These are phyloP conservation scores for Sphaerulina musiva DNA, from an alignment of 2,329 filamentous ascomycete species.

Conservation along the genomic window DNA sequence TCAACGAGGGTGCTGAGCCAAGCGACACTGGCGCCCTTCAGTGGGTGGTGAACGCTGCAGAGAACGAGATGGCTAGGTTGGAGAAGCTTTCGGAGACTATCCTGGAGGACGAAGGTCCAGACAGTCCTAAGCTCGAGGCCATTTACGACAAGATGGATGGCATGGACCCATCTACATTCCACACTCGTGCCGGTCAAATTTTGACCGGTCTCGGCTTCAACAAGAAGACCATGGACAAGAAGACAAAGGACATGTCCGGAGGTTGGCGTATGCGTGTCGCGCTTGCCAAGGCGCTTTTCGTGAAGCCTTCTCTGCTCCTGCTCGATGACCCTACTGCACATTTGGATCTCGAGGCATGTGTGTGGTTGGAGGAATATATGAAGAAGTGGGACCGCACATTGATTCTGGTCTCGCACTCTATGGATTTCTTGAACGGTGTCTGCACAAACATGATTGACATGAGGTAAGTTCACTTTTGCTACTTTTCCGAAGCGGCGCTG, in stretches of 20 bases:
- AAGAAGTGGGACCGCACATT: slow-evolving; percentile 99
- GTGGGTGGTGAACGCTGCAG: slow-evolving; percentile 93
- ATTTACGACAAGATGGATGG: slow-evolving; percentile 98
- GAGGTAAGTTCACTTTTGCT: slow-evolving; percentile 45
- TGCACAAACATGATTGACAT: slow-evolving; percentile 99
- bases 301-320: slow-evolving; percentile 90
- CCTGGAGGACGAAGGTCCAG: slow-evolving; percentile 84
- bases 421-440: slow-evolving; percentile 99
- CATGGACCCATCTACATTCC: slow-evolving; percentile 97
- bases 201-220: slow-evolving; percentile 98
- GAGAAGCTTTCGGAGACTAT: slow-evolving; percentile 85
- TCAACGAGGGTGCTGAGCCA: slow-evolving; percentile 92
- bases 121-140: slow-evolving; percentile 83
- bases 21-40: slow-evolving; percentile 85
- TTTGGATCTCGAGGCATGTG: slow-evolving; percentile 97
- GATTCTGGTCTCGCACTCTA: slow-evolving; percentile 91
- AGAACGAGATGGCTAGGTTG: slow-evolving; percentile 83
- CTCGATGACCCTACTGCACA: slow-evolving; percentile 98
- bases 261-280: slow-evolving; percentile 99
- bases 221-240: slow-evolving; percentile 96
- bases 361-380: slow-evolving; percentile 99
- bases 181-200: slow-evolving; percentile 91
- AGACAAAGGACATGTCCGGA: slow-evolving; percentile 99
- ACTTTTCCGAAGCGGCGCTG: too few relatives aligned
- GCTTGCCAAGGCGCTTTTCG: slow-evolving; percentile 93